Percentiles rank a stretch among this genome's conserved stretches.
Evolutionary conservation across 2,329 filamentous ascomycete species (phyloP).

Genomic region (Diaporthe sp.): DNA sequence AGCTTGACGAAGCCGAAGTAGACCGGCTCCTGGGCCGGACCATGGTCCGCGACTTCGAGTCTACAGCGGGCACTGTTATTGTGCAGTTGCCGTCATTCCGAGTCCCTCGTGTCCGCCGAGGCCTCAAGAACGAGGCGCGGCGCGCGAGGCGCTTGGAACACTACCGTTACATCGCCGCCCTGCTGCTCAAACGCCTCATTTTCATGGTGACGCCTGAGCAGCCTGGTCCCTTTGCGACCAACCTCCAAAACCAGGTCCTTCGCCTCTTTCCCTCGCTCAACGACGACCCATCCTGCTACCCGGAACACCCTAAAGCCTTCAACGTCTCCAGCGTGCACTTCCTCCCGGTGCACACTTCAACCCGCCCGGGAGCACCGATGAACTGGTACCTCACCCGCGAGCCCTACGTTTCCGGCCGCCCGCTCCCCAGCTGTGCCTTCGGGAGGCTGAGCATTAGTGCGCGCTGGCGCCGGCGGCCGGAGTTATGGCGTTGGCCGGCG

Average conservation of each 20-base stretch:
- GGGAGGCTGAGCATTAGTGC: constrained; percentile 41
- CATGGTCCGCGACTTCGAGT: constrained; percentile 62
- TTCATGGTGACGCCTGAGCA: constrained; percentile 65
- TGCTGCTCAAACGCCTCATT: constrained; percentile 63
- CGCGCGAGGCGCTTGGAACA: constrained; percentile 51
- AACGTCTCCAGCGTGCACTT: constrained; percentile 64
- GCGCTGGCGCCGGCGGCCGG: constrained; percentile 25
- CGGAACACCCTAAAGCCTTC: constrained; percentile 52
- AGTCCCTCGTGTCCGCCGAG: constrained; percentile 43
- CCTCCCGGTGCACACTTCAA: constrained; percentile 51
- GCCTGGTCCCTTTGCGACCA: constrained; percentile 57
- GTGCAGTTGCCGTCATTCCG: constrained; percentile 59
- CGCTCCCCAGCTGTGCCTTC: constrained; percentile 47
- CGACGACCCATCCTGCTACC: constrained; percentile 33
- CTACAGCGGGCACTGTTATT: constrained; percentile 62
- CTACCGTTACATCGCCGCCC: constrained; percentile 60
- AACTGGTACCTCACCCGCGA: constrained; percentile 63
- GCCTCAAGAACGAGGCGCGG: constrained; percentile 43
- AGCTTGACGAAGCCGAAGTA: constrained; percentile 65
- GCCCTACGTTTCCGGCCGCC: constrained; percentile 58
- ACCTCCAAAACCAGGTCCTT: constrained; percentile 61
- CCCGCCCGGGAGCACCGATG: constrained; percentile 38
- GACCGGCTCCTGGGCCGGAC: constrained; percentile 66
- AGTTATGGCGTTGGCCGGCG: constrained; percentile 46
- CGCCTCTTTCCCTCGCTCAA: constrained; percentile 64